Percentiles rank a stretch among this genome's conserved stretches.
Evolutionary conservation across 805 yeast species (phyloP).

Genomic region (Scheffersomyces amazonensis): DNA sequence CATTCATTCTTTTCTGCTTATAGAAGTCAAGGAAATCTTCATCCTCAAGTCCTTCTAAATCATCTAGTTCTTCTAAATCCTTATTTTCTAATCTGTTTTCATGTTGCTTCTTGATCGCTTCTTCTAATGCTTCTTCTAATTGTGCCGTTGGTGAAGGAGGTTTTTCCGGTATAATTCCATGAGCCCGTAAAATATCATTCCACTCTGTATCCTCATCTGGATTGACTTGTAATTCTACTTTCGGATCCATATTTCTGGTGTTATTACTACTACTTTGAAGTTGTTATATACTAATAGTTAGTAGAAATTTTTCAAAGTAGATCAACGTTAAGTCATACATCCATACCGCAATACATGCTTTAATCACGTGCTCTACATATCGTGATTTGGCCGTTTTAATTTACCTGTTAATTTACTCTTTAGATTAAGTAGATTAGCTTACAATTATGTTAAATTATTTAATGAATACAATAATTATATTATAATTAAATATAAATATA

Average conservation of each 20-base stretch:
- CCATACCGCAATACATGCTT: too few species aligned
- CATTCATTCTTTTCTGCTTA: conserved; percentile 73
- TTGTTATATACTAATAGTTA: too few species aligned
- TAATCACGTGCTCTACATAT: too few species aligned
- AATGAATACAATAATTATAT: too few species aligned
- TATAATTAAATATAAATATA: too few species aligned
- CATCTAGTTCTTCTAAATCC: conserved; percentile 80
- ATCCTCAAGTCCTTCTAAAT: conserved; percentile 86
- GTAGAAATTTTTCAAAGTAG: too few species aligned
- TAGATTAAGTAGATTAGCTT: too few species aligned
- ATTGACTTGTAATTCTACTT: conserved; percentile 83
- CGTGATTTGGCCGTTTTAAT: too few species aligned
- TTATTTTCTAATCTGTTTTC: conserved; percentile 78
- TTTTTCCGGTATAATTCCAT: conserved; percentile 90
- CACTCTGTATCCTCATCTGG: conserved; percentile 98
- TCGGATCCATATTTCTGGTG: neutral
- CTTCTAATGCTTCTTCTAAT: conserved; percentile 83
- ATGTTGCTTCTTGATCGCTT: conserved; percentile 75
- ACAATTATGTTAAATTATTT: too few species aligned
- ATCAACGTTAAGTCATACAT: too few species aligned
- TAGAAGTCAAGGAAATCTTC: conserved; percentile 83
- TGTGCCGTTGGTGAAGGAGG: conserved; percentile 87
- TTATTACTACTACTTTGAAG: too few species aligned
- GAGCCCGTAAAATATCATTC: conserved; percentile 90
- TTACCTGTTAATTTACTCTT: too few species aligned